Evolutionary conservation across 352 stramenopile species (phyloP).

Genomic region (Phytophthora cactorum): DNA sequence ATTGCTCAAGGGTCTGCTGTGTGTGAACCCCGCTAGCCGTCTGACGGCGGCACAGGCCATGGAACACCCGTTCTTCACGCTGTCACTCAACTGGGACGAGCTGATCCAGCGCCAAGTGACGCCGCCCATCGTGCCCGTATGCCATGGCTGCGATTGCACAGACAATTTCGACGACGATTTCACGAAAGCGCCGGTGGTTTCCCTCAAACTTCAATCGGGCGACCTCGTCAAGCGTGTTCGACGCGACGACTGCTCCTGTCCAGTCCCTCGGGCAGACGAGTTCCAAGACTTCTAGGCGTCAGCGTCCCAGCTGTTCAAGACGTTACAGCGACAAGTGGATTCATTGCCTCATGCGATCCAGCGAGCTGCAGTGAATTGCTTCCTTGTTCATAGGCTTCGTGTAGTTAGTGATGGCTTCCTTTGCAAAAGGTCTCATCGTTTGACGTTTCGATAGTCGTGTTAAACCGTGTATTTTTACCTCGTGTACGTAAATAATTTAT

Average conservation of each 20-base stretch:
- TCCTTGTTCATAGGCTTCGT: slow-evolving; percentile 29
- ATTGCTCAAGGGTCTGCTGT: slow-evolving; percentile 61
- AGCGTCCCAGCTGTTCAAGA: slow-evolving; percentile 8
- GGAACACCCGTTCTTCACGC: slow-evolving; percentile 76
- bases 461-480: slow-evolving; percentile 1
- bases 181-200: slow-evolving; percentile 64
- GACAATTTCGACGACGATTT: slow-evolving; percentile 90
- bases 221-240: slow-evolving; percentile 46
- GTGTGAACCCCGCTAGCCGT: slow-evolving; percentile 49
- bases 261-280: slow-evolving; percentile 30
- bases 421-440: slow-evolving; percentile 6
- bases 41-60: slow-evolving; percentile 73
- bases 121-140: slow-evolving; percentile 72
- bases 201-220: slow-evolving; percentile 41
- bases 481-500: slow-evolving; percentile 37
- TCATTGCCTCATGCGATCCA: background rate
- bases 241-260: slow-evolving; percentile 34
- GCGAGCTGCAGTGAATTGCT: background rate
- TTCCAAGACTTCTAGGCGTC: slow-evolving; percentile 42
- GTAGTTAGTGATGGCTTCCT: slow-evolving; percentile 14
- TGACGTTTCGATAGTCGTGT: slow-evolving; percentile 30
- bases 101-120: slow-evolving; percentile 65
- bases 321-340: slow-evolving; percentile 13
- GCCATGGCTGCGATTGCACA: slow-evolving; percentile 63
- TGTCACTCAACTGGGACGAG: slow-evolving; percentile 67